Conservation (phyloP, 1,139 yeast genomes). For the Kurtzmaniella quercitrusa region DNA sequence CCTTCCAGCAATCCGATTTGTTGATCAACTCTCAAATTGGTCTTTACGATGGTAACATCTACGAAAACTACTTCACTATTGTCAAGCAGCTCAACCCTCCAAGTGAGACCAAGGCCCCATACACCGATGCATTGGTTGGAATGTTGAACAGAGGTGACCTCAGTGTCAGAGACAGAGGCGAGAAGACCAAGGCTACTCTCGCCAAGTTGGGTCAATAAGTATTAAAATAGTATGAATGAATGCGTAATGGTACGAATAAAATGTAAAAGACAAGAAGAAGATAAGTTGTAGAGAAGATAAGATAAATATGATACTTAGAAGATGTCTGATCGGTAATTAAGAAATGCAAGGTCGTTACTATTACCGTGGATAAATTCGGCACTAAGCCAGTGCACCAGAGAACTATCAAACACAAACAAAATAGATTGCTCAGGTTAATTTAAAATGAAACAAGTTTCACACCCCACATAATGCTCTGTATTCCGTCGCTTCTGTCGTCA, state of each 20-base stretch:
- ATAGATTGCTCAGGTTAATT: no score
- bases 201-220: constrained; percentile 27
- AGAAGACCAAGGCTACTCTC: constrained; percentile 26
- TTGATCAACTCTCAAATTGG: constrained; percentile 42
- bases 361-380: no score
- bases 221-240: not conserved
- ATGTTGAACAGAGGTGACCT: constrained; percentile 37
- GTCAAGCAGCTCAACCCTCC: constrained; percentile 39
- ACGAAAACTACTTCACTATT: constrained; percentile 40
- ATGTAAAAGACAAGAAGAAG: no score
- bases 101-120: constrained; percentile 34
- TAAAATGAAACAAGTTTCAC: no score
- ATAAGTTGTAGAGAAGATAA: not conserved
- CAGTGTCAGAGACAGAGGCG: constrained; percentile 39
- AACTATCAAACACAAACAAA: no score
- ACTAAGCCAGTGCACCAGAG: no score
- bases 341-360: no score
- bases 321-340: no score
- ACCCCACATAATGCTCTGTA: no score
- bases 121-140: constrained; percentile 28
- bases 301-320: no score
- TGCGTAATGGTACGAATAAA: not conserved
- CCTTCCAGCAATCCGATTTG: constrained; percentile 47
- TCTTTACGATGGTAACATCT: constrained; percentile 41
- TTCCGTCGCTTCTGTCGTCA: no score